Conservation (phyloP, 2,329 filamentous ascomycete genomes). For the Fusarium globosum region DNA sequence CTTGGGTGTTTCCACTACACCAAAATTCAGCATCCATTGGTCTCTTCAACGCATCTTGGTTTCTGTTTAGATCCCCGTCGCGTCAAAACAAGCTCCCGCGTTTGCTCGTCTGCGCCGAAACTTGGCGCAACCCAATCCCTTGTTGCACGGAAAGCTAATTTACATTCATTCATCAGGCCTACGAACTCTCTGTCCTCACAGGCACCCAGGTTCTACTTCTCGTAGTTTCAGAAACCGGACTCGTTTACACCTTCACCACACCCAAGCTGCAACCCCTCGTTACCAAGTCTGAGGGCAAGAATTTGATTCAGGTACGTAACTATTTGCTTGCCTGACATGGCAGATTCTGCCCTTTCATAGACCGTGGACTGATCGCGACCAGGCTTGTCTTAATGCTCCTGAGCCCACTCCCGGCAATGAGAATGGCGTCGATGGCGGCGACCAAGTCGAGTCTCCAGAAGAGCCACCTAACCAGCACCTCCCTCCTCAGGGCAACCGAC, state of each 20-base stretch:
- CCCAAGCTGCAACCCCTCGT: slow-evolving; percentile 98
- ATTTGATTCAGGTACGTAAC: slow-evolving; percentile 89
- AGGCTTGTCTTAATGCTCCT: slow-evolving; percentile 97
- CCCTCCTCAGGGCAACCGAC: slow-evolving; percentile 68
- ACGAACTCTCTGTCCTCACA: slow-evolving; percentile 96
- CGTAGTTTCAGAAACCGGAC: slow-evolving; percentile 95
- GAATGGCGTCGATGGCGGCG: slow-evolving; percentile 80
- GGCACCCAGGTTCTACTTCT: slow-evolving; percentile 97
- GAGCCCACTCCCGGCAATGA: slow-evolving; percentile 86
- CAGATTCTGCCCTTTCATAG: not conserved
- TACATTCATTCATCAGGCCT: slow-evolving; percentile 71
- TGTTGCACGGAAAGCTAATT: slow-evolving; percentile 33
- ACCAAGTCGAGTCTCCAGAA: slow-evolving; percentile 89
- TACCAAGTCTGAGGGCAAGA: slow-evolving; percentile 99
- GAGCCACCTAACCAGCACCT: slow-evolving; percentile 83
- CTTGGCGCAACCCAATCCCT: not conserved
- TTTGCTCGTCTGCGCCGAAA: not conserved
- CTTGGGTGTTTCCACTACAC: not conserved
- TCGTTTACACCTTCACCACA: slow-evolving; percentile 98
- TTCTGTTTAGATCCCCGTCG: slow-evolving; percentile 4
- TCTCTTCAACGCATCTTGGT: not conserved
- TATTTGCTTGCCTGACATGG: not conserved
- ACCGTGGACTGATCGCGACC: slow-evolving; percentile 24
- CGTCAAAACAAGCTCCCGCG: slow-evolving; percentile 17
- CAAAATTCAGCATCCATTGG: not conserved